Percentiles rank a stretch among this genome's conserved stretches.
These are phyloP conservation scores for Coemansia sp. DNA, from an alignment of 192 early-diverging fungal species.

Conservation along the genomic window DNA sequence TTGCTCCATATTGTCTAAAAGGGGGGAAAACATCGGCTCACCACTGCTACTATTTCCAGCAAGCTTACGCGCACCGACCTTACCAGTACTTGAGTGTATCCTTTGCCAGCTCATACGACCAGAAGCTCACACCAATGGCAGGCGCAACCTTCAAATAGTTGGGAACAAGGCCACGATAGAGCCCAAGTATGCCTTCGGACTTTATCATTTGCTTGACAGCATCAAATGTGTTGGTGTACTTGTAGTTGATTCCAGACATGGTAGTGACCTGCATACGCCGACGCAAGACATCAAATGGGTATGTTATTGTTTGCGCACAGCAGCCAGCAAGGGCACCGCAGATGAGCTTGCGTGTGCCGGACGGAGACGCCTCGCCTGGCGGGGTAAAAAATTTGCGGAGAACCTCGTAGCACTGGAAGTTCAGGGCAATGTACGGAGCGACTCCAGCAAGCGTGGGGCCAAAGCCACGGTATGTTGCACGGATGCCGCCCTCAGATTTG, in stretches of 20 bases:
- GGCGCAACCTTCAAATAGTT: constrained; percentile 86
- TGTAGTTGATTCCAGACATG: constrained; percentile 67
- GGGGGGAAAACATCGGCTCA: too few relatives aligned
- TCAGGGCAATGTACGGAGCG: constrained; percentile 78
- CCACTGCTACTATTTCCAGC: too few relatives aligned
- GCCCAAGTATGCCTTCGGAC: constrained; percentile 68
- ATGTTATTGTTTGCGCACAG: constrained; percentile 79
- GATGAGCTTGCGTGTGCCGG: constrained; percentile 62
- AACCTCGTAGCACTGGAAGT: constrained; percentile 81
- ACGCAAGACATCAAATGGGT: constrained; percentile 77
- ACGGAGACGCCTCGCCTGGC: constrained; percentile 57
- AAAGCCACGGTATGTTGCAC: constrained; percentile 72
- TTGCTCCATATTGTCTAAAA: too few relatives aligned
- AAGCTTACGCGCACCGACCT: too few relatives aligned
- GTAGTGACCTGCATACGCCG: constrained; percentile 78
- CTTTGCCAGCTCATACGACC: constrained; percentile 78
- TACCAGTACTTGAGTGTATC: constrained; percentile 60
- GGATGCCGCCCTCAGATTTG: constrained; percentile 69
- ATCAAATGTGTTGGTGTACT: constrained; percentile 73
- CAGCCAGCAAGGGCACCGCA: constrained; percentile 78
- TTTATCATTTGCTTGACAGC: constrained; percentile 62
- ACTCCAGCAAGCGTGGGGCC: constrained; percentile 73
- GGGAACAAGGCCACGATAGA: constrained; percentile 77
- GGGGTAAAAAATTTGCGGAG: constrained; percentile 70
- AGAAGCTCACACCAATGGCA: constrained; percentile 81